Percentiles rank a stretch among this genome's conserved stretches.
Evolutionary conservation across 257 asterid species (phyloP).

Genomic region (Ballota nigra): DNA sequence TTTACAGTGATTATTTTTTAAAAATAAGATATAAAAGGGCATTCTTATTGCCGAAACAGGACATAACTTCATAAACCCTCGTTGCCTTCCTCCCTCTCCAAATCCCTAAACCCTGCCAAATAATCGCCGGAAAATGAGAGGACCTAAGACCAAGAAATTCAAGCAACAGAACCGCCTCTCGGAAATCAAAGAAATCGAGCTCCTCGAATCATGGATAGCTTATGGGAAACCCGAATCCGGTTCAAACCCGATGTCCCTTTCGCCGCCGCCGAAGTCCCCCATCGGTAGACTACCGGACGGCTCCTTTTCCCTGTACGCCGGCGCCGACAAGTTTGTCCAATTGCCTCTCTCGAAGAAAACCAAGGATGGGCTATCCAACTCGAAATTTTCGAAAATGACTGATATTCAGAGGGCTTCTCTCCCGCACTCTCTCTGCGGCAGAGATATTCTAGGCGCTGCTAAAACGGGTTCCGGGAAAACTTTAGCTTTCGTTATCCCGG

Average conservation of each 20-base stretch:
- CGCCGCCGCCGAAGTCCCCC: slow-evolving; percentile 48
- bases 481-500: slow-evolving; percentile 84
- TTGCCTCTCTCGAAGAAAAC: slow-evolving; percentile 73
- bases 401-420: slow-evolving; percentile 93
- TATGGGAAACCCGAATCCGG: slow-evolving; percentile 73
- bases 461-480: slow-evolving; percentile 99
- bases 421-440: slow-evolving; percentile 87
- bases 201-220: slow-evolving; percentile 71
- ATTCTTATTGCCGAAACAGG: neutral
- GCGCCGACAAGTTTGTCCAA: slow-evolving; percentile 63
- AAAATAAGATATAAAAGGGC: neutral
- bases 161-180: slow-evolving; percentile 29
- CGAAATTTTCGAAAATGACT: slow-evolving; percentile 59
- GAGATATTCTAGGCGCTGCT: slow-evolving; percentile 95
- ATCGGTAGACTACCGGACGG: slow-evolving; percentile 61
- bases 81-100: neutral
- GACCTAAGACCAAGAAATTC: slow-evolving; percentile 20
- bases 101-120: slow-evolving; percentile 4
- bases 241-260: slow-evolving; percentile 64
- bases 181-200: slow-evolving; percentile 67
- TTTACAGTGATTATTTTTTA: no score
- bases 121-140: slow-evolving; percentile 14
- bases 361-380: slow-evolving; percentile 59
- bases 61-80: neutral
- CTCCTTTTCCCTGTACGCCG: slow-evolving; percentile 66